These are phyloP conservation scores for Fusarium concolor DNA, from an alignment of 2,329 filamentous ascomycete genomes.

Conservation along the genomic window DNA sequence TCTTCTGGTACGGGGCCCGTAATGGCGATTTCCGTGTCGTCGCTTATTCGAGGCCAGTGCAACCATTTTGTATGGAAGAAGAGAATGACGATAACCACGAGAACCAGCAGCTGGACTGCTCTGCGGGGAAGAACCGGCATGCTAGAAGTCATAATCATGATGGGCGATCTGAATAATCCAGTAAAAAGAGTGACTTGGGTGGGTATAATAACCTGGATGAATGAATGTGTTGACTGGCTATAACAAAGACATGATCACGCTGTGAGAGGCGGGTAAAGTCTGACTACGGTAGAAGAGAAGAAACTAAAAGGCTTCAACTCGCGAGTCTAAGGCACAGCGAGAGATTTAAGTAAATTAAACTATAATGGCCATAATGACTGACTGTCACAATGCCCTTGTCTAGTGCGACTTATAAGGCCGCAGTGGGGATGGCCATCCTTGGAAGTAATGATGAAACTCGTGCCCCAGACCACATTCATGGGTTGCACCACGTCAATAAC, in stretches of 20 bases:
- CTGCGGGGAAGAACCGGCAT: conserved; percentile 40
- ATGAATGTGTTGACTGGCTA: conserved; percentile 25
- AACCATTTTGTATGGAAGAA: conserved; percentile 40
- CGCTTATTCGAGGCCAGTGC: conserved; percentile 16
- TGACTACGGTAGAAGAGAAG: conserved; percentile 1
- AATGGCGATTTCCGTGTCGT: conserved; percentile 24
- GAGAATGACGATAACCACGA: conserved; percentile 44
- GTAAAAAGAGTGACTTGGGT: conserved; percentile 45
- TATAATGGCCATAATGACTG: conserved; percentile 1
- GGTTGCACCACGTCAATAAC: conserved; percentile 34
- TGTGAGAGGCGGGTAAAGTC: conserved; percentile 10
- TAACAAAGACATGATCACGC: conserved; percentile 41
- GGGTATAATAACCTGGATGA: conserved; percentile 30
- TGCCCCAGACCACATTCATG: conserved; percentile 29
- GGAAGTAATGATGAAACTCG: conserved; percentile 42
- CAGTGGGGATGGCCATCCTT: conserved; percentile 39
- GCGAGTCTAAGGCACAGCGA: conserved; percentile 32
- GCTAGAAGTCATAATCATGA: conserved; percentile 46
- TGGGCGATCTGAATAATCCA: conserved; percentile 20
- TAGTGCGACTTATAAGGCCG: conserved; percentile 41
- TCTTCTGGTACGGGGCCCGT: conserved; percentile 47
- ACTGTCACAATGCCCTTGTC: conserved; percentile 35
- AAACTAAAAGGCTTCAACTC: neutral
- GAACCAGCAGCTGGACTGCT: conserved; percentile 38
- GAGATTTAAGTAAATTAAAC: conserved; percentile 42